Percentiles rank a stretch among this genome's conserved stretches.
These are phyloP conservation scores for Colletotrichum sansevieriae DNA, from an alignment of 2,329 filamentous ascomycete species.

Conservation along the genomic window DNA sequence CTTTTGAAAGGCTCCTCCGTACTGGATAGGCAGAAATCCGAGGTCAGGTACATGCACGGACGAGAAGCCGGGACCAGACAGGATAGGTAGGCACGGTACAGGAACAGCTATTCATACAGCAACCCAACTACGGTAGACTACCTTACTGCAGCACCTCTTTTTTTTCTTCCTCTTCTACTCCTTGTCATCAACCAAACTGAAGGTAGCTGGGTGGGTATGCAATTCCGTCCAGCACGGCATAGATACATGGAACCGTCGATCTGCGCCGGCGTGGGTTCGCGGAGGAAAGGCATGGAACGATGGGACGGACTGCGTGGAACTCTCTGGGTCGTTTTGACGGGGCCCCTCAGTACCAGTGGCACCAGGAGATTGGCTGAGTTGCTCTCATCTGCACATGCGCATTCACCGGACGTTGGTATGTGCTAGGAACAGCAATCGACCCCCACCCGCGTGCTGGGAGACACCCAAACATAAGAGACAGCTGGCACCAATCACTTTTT, in stretches of 20 bases:
- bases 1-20: too few relatives aligned
- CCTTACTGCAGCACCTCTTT: neutral
- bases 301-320: slow-evolving; percentile 8
- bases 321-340: neutral
- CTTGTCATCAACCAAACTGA: too few relatives aligned
- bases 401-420: neutral
- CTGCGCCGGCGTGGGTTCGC: slow-evolving; percentile 9
- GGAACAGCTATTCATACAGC: slow-evolving; percentile 14
- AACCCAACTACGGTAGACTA: neutral
- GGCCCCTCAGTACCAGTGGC: slow-evolving; percentile 29
- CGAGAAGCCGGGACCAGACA: slow-evolving; percentile 20
- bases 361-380: slow-evolving; percentile 26
- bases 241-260: slow-evolving; percentile 2
- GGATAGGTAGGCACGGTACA: slow-evolving; percentile 25
- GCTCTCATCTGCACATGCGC: slow-evolving; percentile 8
- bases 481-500: slow-evolving; percentile 24
- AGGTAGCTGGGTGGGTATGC: too few relatives aligned
- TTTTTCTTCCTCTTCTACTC: too few relatives aligned
- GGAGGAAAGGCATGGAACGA: slow-evolving; percentile 17
- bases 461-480: slow-evolving; percentile 18
- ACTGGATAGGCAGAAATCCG: neutral
- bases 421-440: slow-evolving; percentile 18
- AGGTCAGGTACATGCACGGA: slow-evolving; percentile 28
- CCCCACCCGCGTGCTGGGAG: neutral
- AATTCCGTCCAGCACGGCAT: neutral